Percentiles rank a stretch among this genome's conserved stretches.
phyloP scores from a whole-genome alignment of 1,139 yeast species.

The Yamadazyma triangularis region DNA sequence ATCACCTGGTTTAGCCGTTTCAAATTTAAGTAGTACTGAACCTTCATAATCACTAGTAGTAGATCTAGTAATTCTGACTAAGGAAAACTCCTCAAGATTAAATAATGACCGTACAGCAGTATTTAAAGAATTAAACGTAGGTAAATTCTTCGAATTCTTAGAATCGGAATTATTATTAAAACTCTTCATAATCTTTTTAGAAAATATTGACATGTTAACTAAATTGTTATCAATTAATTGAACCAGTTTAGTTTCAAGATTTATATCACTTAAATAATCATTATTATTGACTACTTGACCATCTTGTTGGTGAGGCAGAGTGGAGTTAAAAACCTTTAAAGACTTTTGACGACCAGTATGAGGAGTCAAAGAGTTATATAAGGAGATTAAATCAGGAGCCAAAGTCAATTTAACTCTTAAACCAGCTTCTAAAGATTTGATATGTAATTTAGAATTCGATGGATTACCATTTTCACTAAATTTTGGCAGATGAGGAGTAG shows the following conservation, averaged over 20 bases:
- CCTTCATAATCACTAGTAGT: constrained; percentile 51
- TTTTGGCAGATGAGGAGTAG: constrained; percentile 1
- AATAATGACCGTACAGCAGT: constrained; percentile 44
- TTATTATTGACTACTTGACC: constrained; percentile 6
- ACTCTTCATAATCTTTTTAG: constrained; percentile 31
- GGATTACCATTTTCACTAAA: constrained; percentile 2
- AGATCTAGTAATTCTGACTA: constrained; percentile 51
- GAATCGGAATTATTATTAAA: constrained; percentile 13
- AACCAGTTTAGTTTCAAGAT: constrained; percentile 19
- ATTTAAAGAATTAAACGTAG: constrained; percentile 43
- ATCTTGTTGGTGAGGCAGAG: constrained; percentile 1
- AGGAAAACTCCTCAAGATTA: constrained; percentile 35
- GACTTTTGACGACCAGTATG: constrained; percentile 16
- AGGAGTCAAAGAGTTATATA: constrained; percentile 43
- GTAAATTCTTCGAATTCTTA: constrained; percentile 8
- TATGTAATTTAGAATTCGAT: constrained; percentile 33
- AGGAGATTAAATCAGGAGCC: constrained; percentile 37
- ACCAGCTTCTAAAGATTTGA: constrained; percentile 51
- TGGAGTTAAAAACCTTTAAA: constrained; percentile 6
- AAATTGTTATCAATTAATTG: constrained; percentile 35
- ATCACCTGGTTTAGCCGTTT: constrained; percentile 53
- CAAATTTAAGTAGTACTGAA: constrained; percentile 46
- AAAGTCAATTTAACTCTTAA: constrained; percentile 45
- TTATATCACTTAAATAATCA: constrained; percentile 11
- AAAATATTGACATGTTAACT: constrained; percentile 32